Percentiles rank a stretch among this genome's conserved stretches.
These are phyloP conservation scores for Fusarium cicatricum DNA, from an alignment of 2,329 filamentous ascomycete genomes.

Conservation along the genomic window DNA sequence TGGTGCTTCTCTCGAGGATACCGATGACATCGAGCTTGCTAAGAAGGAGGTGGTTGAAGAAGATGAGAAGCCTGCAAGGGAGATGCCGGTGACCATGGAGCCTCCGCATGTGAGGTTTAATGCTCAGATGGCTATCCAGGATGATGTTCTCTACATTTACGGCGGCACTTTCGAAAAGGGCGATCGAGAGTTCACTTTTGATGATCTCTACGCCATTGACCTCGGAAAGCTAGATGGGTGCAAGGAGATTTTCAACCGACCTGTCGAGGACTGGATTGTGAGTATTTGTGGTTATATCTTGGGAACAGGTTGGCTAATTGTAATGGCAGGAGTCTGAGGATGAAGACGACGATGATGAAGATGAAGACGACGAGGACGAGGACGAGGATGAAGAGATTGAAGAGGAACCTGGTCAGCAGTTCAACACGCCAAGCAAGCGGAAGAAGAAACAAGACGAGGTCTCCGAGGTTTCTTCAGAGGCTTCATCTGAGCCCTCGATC, in stretches of 20 bases:
- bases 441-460: constrained; percentile 62
- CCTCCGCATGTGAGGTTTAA: constrained; percentile 93
- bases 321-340: constrained; percentile 62
- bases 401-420: constrained; percentile 56
- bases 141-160: constrained; percentile 92
- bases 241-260: constrained; percentile 86
- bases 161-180: constrained; percentile 96
- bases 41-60: constrained; percentile 62
- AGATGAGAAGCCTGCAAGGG: constrained; percentile 65
- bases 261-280: constrained; percentile 84
- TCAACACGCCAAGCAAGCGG: constrained; percentile 62
- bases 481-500: constrained; percentile 37
- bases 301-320: constrained; percentile 17
- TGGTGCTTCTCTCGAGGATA: constrained; percentile 68
- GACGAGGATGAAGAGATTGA: constrained; percentile 62
- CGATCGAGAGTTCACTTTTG: constrained; percentile 93
- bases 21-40: constrained; percentile 58
- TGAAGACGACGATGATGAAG: constrained; percentile 67
- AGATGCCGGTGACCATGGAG: constrained; percentile 76
- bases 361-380: constrained; percentile 67
- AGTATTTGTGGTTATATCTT: constrained; percentile 39
- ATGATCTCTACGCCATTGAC: constrained; percentile 92
- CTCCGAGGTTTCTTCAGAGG: constrained; percentile 49
- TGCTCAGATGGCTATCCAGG: constrained; percentile 87
- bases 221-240: constrained; percentile 95